A percentile compares a stretch with the other conserved stretches of the same genome.
Conservation (phyloP, 495 filamentous ascomycete genomes). For the Aspergillus haitiensis region DNA sequence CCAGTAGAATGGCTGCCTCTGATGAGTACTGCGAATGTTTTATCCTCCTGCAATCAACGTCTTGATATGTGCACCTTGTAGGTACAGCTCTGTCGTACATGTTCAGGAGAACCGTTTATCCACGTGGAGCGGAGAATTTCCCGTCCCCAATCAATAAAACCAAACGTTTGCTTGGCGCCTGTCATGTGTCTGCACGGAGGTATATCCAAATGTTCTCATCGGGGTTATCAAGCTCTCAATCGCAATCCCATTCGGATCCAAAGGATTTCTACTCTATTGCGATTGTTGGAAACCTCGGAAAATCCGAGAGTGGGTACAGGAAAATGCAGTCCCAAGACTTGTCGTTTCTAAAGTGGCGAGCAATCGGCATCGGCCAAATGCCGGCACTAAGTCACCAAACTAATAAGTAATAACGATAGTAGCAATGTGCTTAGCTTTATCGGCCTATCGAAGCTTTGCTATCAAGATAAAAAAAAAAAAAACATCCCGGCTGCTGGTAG, state of each 20-base stretch:
- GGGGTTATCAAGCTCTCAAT: neutral
- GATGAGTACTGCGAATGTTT: no score
- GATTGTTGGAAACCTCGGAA: neutral
- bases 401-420: neutral
- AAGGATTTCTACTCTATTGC: no score
- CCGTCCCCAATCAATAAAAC: neutral
- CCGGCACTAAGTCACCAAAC: neutral
- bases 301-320: neutral
- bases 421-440: neutral
- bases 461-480: neutral
- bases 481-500: no score
- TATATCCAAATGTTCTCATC: neutral
- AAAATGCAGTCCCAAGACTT: neutral
- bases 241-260: neutral
- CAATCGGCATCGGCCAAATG: neutral
- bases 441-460: neutral
- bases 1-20: no score
- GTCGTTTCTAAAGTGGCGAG: neutral
- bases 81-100: neutral
- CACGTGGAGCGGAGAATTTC: constrained; percentile 6
- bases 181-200: neutral
- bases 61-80: no score
- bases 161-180: neutral
- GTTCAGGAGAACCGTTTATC: neutral
- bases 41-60: no score